Percentiles rank a stretch among this genome's conserved stretches.
Evolutionary conservation across 495 filamentous ascomycete genomes (phyloP).

Genomic region (Acidomyces sp.): DNA sequence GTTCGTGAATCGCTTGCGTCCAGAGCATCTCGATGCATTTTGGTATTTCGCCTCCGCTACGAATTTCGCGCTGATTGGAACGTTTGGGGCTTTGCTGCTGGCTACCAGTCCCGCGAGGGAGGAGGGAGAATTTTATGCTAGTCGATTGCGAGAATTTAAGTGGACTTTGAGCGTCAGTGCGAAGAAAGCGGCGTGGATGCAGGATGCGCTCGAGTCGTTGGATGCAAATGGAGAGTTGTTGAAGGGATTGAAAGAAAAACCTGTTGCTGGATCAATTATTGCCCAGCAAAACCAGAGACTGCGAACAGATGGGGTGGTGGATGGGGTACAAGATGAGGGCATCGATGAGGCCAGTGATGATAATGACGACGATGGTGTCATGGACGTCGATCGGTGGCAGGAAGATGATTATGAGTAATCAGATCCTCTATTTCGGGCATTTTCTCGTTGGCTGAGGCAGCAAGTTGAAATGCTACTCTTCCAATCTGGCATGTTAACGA

Average conservation of each 20-base stretch:
- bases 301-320: too few species aligned
- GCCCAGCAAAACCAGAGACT: too few species aligned
- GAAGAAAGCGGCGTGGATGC: conserved; percentile 67
- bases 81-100: conserved; percentile 69
- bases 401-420: too few species aligned
- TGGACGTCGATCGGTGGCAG: too few species aligned
- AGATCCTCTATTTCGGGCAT: too few species aligned
- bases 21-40: conserved; percentile 29
- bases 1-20: conserved; percentile 31
- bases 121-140: conserved; percentile 91
- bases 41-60: conserved; percentile 68
- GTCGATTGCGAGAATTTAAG: conserved; percentile 72
- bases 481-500: too few species aligned
- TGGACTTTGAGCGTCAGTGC: conserved; percentile 85
- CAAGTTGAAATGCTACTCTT: too few species aligned
- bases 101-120: conserved; percentile 74
- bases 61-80: conserved; percentile 71
- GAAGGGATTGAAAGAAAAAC: conserved; percentile 28
- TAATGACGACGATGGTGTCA: too few species aligned
- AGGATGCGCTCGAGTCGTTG: conserved; percentile 62
- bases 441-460: too few species aligned
- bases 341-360: too few species aligned
- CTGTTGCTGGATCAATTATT: too few species aligned
- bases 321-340: too few species aligned
- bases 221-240: conserved; percentile 35